phyloP scores from a whole-genome alignment of 345 rosid genomes.

The Punica granatum region DNA sequence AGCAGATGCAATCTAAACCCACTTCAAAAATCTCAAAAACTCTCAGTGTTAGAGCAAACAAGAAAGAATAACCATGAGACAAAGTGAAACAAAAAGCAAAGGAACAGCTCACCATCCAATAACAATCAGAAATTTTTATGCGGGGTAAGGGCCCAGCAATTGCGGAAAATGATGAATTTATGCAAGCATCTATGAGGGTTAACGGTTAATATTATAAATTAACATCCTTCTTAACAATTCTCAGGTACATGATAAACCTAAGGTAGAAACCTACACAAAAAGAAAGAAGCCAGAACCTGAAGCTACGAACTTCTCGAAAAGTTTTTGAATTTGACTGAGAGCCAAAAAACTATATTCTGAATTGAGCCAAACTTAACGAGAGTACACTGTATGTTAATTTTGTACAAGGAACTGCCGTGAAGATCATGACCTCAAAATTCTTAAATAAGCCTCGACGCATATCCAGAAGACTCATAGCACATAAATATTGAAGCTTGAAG shows the following conservation, averaged over 20 bases:
- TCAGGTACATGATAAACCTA: too few relatives aligned
- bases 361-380: too few relatives aligned
- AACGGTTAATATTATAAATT: neutral
- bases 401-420: too few relatives aligned
- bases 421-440: neutral
- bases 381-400: too few relatives aligned
- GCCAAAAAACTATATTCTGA: too few relatives aligned
- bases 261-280: neutral
- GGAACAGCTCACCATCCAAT: too few relatives aligned
- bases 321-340: too few relatives aligned
- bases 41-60: neutral
- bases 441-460: neutral
- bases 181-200: neutral
- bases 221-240: neutral
- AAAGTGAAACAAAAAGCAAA: neutral
- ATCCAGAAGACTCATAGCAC: neutral
- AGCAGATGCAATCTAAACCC: neutral
- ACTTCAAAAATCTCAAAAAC: neutral
- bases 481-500: neutral
- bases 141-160: neutral
- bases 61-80: neutral
- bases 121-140: too few relatives aligned
- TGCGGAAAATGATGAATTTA: neutral
- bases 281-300: neutral
- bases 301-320: neutral